Conservation (phyloP, 1,284 basidiomycete genomes). For the Malassezia brasiliensis region DNA sequence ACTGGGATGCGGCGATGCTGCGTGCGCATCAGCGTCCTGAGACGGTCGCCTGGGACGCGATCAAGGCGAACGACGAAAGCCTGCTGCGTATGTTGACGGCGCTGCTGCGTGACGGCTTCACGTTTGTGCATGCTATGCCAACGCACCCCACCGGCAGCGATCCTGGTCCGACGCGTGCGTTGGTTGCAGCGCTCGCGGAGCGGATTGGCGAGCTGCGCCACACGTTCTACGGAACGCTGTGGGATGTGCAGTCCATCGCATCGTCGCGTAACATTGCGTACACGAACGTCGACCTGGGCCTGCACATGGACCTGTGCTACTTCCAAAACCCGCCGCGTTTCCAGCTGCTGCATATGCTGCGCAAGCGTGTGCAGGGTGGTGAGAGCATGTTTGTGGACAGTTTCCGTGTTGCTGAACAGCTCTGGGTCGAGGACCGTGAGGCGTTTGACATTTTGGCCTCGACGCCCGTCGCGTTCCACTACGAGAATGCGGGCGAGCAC, state of each 20-base stretch:
- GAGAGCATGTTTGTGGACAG: slow-evolving; percentile 80
- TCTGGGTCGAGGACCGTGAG: slow-evolving; percentile 55
- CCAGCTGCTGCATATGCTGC: slow-evolving; percentile 78
- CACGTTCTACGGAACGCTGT: slow-evolving; percentile 81
- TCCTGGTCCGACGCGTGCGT: slow-evolving; percentile 16
- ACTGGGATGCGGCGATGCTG: slow-evolving; percentile 26
- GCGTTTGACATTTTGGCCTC: slow-evolving; percentile 59
- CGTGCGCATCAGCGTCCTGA: neutral
- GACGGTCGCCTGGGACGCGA: neutral
- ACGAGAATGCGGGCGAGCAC: slow-evolving; percentile 80
- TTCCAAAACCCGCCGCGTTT: slow-evolving; percentile 64
- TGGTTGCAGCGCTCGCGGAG: slow-evolving; percentile 25
- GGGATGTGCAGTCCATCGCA: slow-evolving; percentile 72
- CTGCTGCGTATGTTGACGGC: slow-evolving; percentile 37
- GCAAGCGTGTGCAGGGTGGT: slow-evolving; percentile 65
- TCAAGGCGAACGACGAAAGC: slow-evolving; percentile 30
- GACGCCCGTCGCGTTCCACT: slow-evolving; percentile 75
- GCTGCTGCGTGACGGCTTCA: slow-evolving; percentile 53
- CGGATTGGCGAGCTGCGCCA: slow-evolving; percentile 63
- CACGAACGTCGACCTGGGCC: slow-evolving; percentile 75
- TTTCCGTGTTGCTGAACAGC: slow-evolving; percentile 58
- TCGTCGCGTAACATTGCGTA: slow-evolving; percentile 82
- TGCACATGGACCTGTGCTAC: slow-evolving; percentile 69
- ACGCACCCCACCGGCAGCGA: slow-evolving; percentile 48
- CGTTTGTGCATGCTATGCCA: slow-evolving; percentile 56